Percentiles rank a stretch among this genome's conserved stretches.
Evolutionary conservation across 345 rosid species (phyloP).

Genomic region (Brassica cretica): DNA sequence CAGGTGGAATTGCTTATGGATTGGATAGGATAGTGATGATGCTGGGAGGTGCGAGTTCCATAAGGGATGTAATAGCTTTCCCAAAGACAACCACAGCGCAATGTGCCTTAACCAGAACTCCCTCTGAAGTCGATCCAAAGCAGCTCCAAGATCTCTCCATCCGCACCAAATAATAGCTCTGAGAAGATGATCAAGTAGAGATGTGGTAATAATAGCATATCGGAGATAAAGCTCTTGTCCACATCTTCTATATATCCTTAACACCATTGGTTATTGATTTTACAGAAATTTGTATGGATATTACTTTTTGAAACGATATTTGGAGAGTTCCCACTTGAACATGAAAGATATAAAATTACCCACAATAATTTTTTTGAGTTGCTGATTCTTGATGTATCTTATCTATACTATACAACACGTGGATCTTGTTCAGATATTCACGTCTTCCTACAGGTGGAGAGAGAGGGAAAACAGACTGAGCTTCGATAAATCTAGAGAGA

Average conservation of each 20-base stretch:
- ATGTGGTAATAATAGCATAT: slow-evolving; percentile 18
- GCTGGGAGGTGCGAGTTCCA: slow-evolving; percentile 73
- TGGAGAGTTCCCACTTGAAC: background rate
- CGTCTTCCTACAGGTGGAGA: too few species aligned
- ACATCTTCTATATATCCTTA: background rate
- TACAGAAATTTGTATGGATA: slow-evolving; percentile 13
- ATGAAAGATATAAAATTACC: background rate
- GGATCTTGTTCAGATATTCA: too few species aligned
- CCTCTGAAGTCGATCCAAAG: slow-evolving; percentile 86
- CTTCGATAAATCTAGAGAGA: too few species aligned
- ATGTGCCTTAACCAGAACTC: slow-evolving; percentile 86
- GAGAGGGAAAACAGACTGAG: too few species aligned
- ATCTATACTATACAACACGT: background rate
- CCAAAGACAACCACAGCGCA: slow-evolving; percentile 94
- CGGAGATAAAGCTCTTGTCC: slow-evolving; percentile 15
- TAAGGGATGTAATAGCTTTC: slow-evolving; percentile 94
- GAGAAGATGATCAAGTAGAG: background rate
- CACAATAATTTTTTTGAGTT: background rate
- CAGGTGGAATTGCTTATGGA: slow-evolving; percentile 96
- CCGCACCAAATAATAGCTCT: slow-evolving; percentile 39
- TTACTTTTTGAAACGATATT: slow-evolving; percentile 6
- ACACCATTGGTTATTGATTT: slow-evolving; percentile 15
- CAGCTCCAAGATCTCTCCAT: slow-evolving; percentile 78
- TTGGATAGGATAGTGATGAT: slow-evolving; percentile 92
- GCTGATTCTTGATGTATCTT: background rate